Evolutionary conservation across 345 rosid genomes (phyloP).

Genomic region (Camelina hispida): DNA sequence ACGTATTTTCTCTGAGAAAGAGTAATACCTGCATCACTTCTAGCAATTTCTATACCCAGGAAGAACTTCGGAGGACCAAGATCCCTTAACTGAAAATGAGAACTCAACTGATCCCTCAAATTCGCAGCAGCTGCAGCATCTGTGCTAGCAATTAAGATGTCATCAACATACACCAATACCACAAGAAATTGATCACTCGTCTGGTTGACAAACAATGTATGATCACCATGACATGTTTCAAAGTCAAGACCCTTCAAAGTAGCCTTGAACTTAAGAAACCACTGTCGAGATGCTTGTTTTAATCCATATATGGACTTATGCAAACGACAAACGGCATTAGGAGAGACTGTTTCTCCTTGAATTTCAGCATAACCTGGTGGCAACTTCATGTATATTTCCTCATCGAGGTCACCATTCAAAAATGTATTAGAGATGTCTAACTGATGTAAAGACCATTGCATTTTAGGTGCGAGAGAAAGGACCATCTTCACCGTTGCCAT

Average conservation of each 20-base stretch:
- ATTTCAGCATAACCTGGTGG: background rate
- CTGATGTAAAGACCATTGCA: background rate
- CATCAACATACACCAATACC: background rate
- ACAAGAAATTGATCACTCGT: background rate
- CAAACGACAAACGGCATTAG: background rate
- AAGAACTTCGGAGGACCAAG: background rate
- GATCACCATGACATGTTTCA: background rate
- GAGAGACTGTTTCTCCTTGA: too few relatives aligned
- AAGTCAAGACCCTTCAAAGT: background rate
- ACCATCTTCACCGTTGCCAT: background rate
- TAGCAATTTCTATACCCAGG: background rate
- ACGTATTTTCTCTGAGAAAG: background rate
- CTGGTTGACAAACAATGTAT: background rate
- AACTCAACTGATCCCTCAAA: fast-evolving
- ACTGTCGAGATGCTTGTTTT: background rate
- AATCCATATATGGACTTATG: background rate
- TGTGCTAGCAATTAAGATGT: background rate
- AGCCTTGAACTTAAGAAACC: background rate
- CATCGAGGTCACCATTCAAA: background rate
- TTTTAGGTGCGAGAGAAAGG: too few relatives aligned
- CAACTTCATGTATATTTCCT: background rate
- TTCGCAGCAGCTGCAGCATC: background rate
- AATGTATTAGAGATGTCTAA: background rate
- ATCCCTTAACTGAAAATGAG: background rate
- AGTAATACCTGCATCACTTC: background rate